A percentile compares a stretch with the other conserved stretches of the same genome.
phyloP scores from a whole-genome alignment of 257 asterid species.

The Plantago major region DNA sequence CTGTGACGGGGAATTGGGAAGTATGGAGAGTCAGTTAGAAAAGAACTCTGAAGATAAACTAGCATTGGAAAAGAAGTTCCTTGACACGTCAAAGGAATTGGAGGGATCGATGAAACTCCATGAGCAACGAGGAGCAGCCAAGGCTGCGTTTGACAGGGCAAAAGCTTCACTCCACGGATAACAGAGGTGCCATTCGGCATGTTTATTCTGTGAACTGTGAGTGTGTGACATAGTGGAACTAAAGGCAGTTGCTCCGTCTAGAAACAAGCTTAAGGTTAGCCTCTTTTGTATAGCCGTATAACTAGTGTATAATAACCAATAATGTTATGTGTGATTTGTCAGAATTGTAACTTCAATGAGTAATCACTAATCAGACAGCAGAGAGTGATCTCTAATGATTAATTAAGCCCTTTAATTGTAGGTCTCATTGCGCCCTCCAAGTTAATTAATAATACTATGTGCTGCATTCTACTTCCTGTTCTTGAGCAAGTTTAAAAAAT shows the following conservation, averaged over 20 bases:
- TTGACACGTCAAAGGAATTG: conserved; percentile 22
- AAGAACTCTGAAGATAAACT: conserved; percentile 22
- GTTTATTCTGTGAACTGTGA: neutral
- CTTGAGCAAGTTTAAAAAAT: too few species aligned
- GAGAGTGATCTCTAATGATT: too few species aligned
- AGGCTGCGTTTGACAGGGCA: conserved; percentile 39
- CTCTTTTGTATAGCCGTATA: neutral
- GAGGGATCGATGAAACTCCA: conserved; percentile 27
- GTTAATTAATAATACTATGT: too few species aligned
- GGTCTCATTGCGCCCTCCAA: too few species aligned
- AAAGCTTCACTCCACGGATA: conserved; percentile 30
- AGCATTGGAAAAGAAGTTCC: conserved; percentile 23
- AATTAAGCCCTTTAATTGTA: too few species aligned
- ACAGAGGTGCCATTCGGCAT: neutral
- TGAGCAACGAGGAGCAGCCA: conserved; percentile 35
- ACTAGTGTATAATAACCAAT: too few species aligned
- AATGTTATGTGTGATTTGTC: too few species aligned
- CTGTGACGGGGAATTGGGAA: conserved; percentile 26
- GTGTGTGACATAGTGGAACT: neutral
- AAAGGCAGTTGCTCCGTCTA: neutral
- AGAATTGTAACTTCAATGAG: too few species aligned
- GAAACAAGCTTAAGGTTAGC: neutral
- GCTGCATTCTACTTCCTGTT: too few species aligned
- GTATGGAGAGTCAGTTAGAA: conserved; percentile 22
- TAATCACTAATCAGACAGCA: too few species aligned